Evolutionary conservation across 257 asterid species (phyloP).

Genomic region (Salvia hispanica): DNA sequence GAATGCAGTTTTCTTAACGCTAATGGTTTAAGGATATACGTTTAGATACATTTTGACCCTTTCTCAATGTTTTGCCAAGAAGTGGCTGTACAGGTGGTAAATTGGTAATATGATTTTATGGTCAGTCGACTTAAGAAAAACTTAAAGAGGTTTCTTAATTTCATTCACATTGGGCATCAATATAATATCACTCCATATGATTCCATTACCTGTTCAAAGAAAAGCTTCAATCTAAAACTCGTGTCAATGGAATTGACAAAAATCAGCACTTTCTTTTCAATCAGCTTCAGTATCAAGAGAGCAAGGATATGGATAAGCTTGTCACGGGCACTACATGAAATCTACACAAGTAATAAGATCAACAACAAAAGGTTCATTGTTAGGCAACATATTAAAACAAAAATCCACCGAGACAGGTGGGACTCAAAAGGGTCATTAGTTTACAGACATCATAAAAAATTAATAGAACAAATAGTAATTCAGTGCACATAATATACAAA

Average conservation of each 20-base stretch:
- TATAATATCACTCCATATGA: neutral
- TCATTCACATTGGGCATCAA: slow-evolving; percentile 15
- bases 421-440: slow-evolving; percentile 1
- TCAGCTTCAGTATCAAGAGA: slow-evolving; percentile 77
- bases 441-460: neutral
- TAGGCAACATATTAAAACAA: slow-evolving; percentile 14
- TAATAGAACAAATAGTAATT: neutral
- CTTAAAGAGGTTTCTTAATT: neutral
- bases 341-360: slow-evolving; percentile 45
- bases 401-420: slow-evolving; percentile 1
- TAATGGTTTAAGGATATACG: neutral
- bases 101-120: neutral
- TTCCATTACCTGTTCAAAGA: slow-evolving; percentile 81
- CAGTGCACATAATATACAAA: slow-evolving; percentile 16
- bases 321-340: slow-evolving; percentile 80
- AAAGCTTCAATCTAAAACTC: slow-evolving; percentile 87
- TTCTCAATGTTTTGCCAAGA: slow-evolving; percentile 4
- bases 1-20: neutral
- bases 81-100: neutral
- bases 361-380: slow-evolving; percentile 6
- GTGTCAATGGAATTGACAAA: slow-evolving; percentile 85
- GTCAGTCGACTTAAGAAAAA: slow-evolving; percentile 6
- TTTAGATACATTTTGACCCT: neutral
- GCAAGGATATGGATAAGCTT: slow-evolving; percentile 82
- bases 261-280: slow-evolving; percentile 86